Base-by-base conservation (phyloP, 2,329 filamentous ascomycete genomes). In the Fusarium pseudograminearum region DNA sequence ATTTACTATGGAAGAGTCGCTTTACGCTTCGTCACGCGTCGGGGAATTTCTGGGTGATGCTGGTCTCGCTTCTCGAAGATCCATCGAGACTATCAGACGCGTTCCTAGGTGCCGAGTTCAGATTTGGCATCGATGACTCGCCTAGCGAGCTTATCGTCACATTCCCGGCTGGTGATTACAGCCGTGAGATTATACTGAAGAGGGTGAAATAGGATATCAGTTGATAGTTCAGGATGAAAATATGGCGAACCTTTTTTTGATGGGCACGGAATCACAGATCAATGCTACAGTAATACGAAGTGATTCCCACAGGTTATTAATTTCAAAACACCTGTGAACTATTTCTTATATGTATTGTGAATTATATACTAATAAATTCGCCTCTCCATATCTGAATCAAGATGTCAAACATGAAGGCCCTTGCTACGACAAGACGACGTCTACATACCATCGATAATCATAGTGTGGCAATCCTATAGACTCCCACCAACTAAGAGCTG, bases 11-110 rank as follows among this genome's bases (percentile, higher is more conserved):
- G 70, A 60, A 46, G 20, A 68, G 66, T 22, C 64, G 54, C 4
- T 47, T 74, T 41, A 65, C 22, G 7, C 57, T 79, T 7, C 55
- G 75, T 14, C 78, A 78, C 18, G 73, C 78, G 14, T 74, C 71
- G 5, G 74, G 73, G 2, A 66, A 72, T 18, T 70, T 72, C 42
- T 79, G 77, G 77, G 65, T 77, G 7, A 33, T 73, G 15, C 69
- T 63, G 24, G 36, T 30, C 5, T 38, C 54, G 6, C 20, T 57
- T n/a, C 8, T 51, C 4, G 54, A 57, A 16, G 45, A 28, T 16
- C 44, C 33, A 3, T 38, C n/a, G 1, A 11, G 44, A 2, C 18
- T 36, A 4, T n/a, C 54, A 15, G 54, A 57, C 1, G 26, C 36
- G 3, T 57, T 57, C 7, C 4, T 57, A 9, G 20, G 33, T 11